A percentile compares a stretch with the other conserved stretches of the same genome.
Evolutionary conservation across 306 rosid species (phyloP).

Genomic region (Ziziphus jujuba): DNA sequence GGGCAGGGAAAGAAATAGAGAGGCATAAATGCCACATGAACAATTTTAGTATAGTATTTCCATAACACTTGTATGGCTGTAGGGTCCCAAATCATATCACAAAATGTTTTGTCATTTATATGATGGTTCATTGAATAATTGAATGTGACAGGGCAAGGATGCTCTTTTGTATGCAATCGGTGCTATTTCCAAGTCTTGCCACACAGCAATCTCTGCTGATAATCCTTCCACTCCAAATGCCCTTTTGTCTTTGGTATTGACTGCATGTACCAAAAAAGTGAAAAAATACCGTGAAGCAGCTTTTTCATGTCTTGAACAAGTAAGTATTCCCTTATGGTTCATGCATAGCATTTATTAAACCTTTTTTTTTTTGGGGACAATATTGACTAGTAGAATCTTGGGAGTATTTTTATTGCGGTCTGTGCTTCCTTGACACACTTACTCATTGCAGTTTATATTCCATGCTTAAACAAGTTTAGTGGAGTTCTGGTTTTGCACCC

Average conservation of each 20-base stretch:
- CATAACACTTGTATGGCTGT: not conserved
- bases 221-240: constrained; percentile 60
- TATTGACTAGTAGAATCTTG: not conserved
- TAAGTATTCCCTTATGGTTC: constrained; percentile 27
- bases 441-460: not conserved
- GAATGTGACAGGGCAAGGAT: constrained; percentile 83
- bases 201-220: constrained; percentile 53
- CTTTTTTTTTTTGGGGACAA: constrained; percentile 5
- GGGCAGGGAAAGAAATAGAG: too few species aligned
- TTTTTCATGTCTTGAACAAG: constrained; percentile 82
- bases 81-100: not conserved
- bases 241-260: constrained; percentile 62
- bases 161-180: constrained; percentile 69
- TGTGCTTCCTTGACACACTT: not conserved
- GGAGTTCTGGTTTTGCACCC: not conserved
- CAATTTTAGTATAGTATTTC: not conserved
- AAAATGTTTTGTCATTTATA: too few species aligned
- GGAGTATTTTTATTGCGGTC: too few species aligned
- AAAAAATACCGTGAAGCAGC: constrained; percentile 90
- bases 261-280: constrained; percentile 76
- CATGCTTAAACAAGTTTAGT: not conserved
- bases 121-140: not conserved
- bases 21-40: not conserved
- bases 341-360: constrained; percentile 12
- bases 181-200: constrained; percentile 77